phyloP scores from a whole-genome alignment of 2,329 filamentous ascomycete genomes.

The Fusarium agapanthi region DNA sequence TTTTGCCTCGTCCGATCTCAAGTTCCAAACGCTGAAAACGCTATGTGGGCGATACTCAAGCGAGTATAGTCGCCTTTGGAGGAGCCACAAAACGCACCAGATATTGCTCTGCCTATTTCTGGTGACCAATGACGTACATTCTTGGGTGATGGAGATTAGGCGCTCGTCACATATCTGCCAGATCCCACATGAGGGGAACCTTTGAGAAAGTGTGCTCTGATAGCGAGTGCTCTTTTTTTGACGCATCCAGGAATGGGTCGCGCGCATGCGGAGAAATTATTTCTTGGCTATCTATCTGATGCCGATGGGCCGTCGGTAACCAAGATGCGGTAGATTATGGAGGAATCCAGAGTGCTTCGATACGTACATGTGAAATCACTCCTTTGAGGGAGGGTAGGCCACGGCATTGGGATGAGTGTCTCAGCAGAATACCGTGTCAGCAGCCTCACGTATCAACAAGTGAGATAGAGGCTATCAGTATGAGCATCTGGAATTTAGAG shows the following conservation, averaged over 20 bases:
- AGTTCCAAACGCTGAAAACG: constrained; percentile 6
- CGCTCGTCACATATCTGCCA: constrained; percentile 6
- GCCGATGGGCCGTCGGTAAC: background rate
- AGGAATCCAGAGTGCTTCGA: background rate
- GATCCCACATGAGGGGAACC: background rate
- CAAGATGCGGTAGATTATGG: background rate
- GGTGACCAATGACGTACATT: constrained; percentile 23
- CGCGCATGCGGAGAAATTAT: constrained; percentile 15
- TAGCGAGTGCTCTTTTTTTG: constrained; percentile 7
- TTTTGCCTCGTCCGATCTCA: background rate
- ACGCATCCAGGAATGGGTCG: constrained; percentile 23
- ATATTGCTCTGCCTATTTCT: constrained; percentile 2
- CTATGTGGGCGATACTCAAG: constrained; percentile 8
- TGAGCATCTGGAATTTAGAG: constrained; percentile 33
- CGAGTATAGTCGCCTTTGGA: constrained; percentile 10
- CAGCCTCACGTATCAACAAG: background rate
- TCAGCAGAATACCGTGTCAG: constrained; percentile 7
- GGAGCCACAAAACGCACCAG: constrained; percentile 11
- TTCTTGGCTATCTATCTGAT: constrained; percentile 2
- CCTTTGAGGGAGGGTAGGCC: constrained; percentile 23
- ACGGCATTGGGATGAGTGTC: constrained; percentile 15
- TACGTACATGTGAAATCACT: background rate
- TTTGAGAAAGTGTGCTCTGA: background rate
- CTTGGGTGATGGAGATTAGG: background rate
- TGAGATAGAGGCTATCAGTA: background rate